Conservation (phyloP, 768 basidiomycete species). For the Lepiota venenata region DNA sequence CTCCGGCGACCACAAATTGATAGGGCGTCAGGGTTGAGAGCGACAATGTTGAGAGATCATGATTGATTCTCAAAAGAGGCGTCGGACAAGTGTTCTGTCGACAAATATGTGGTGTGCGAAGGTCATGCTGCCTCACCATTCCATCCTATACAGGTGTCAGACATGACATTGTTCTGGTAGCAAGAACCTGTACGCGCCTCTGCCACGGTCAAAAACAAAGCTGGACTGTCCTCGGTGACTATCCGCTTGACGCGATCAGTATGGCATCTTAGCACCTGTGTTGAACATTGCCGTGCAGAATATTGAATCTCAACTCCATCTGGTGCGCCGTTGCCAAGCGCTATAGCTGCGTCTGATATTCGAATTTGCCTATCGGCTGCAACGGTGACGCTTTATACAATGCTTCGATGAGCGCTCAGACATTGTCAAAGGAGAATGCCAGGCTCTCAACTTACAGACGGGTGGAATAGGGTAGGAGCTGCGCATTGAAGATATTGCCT, state of each 20-base stretch:
- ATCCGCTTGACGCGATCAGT: conserved; percentile 71
- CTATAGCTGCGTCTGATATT: conserved; percentile 66
- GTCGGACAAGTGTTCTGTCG: conserved; percentile 54
- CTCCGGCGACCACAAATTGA: conserved; percentile 83
- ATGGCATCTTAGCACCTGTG: conserved; percentile 68
- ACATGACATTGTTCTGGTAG: conserved; percentile 4
- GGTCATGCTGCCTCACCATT: conserved; percentile 83
- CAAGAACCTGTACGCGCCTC: conserved; percentile 44
- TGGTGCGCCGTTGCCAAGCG: conserved; percentile 27
- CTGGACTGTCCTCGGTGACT: conserved; percentile 74
- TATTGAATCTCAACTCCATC: conserved; percentile 44
- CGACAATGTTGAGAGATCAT: conserved; percentile 70
- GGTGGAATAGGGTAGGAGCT: conserved; percentile 77
- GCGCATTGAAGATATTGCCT: conserved; percentile 82
- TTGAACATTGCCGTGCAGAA: conserved; percentile 42
- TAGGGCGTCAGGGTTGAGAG: conserved; percentile 78
- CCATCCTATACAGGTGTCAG: conserved; percentile 56
- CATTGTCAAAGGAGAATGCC: conserved; percentile 1
- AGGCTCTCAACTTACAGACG: conserved; percentile 52
- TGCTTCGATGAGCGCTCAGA: conserved; percentile 14
- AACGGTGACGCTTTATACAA: conserved; percentile 54
- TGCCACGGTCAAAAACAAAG: conserved; percentile 74
- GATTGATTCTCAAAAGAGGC: conserved; percentile 62
- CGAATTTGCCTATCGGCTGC: conserved; percentile 75
- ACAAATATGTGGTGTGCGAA: conserved; percentile 72